phyloP scores from a whole-genome alignment of 164 flowering plant genomes.

The Dillenia suffruticosa region DNA sequence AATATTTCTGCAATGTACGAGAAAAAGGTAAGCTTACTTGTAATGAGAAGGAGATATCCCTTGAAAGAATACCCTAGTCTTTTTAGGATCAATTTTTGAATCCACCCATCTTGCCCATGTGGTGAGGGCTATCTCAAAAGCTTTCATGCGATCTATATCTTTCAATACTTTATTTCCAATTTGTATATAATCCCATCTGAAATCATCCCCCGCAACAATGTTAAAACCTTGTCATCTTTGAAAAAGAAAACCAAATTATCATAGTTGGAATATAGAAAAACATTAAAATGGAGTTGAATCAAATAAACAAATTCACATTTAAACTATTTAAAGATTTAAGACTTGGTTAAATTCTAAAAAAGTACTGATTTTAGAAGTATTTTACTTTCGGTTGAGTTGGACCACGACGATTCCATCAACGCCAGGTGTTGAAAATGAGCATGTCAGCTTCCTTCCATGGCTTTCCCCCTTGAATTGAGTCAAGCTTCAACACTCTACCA shows the following conservation, averaged over 20 bases:
- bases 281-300: no score
- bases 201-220: constrained; percentile 17
- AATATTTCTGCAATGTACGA: constrained; percentile 18
- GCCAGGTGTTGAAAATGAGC: constrained; percentile 63
- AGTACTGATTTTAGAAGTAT: background rate
- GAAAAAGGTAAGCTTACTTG: constrained; percentile 13
- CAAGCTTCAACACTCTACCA: constrained; percentile 43
- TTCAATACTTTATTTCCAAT: constrained; percentile 16
- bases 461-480: constrained; percentile 39
- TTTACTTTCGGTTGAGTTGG: constrained; percentile 38
- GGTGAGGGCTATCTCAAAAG: constrained; percentile 23
- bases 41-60: constrained; percentile 59
- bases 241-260: no score
- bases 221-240: no score
- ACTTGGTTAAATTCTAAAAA: no score
- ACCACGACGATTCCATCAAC: constrained; percentile 65
- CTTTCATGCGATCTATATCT: constrained; percentile 40
- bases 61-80: constrained; percentile 44
- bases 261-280: no score
- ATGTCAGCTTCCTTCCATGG: constrained; percentile 41
- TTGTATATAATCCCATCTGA: constrained; percentile 55
- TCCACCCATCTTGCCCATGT: constrained; percentile 70
- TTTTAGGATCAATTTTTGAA: constrained; percentile 33
- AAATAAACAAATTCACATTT: background rate
- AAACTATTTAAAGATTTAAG: no score